These are phyloP conservation scores for Suzukiozyma palmioleophila DNA, from an alignment of 1,139 yeast species.

Conservation along the genomic window DNA sequence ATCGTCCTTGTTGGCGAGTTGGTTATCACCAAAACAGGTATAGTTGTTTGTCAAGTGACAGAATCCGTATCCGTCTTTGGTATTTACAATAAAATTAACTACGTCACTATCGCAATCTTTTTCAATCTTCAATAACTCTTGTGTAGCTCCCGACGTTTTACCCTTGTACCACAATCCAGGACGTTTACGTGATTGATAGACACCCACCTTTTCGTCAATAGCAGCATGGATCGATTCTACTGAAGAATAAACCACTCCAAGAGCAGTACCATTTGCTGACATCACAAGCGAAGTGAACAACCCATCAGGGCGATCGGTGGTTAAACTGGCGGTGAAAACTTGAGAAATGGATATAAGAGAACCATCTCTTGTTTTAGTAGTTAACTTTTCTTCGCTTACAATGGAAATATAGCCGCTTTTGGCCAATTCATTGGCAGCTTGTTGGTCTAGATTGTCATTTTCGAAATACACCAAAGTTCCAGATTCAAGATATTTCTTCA, in stretches of 20 bases:
- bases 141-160: slow-evolving; percentile 92
- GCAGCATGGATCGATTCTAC: slow-evolving; percentile 77
- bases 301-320: slow-evolving; percentile 84
- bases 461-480: slow-evolving; percentile 43
- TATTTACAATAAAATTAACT: slow-evolving; percentile 79
- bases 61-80: slow-evolving; percentile 73
- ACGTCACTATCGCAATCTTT: slow-evolving; percentile 93
- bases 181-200: slow-evolving; percentile 86
- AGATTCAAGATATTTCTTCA: slow-evolving; percentile 19
- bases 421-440: slow-evolving; percentile 27
- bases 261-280: slow-evolving; percentile 55
- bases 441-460: slow-evolving; percentile 18
- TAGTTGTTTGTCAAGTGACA: slow-evolving; percentile 75
- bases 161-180: slow-evolving; percentile 94
- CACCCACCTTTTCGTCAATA: slow-evolving; percentile 77
- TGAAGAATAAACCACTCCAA: slow-evolving; percentile 92
- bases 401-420: slow-evolving; percentile 45
- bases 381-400: slow-evolving; percentile 35
- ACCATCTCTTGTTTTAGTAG: slow-evolving; percentile 32
- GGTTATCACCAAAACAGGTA: slow-evolving; percentile 65
- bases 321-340: slow-evolving; percentile 51
- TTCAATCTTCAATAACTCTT: slow-evolving; percentile 58
- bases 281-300: slow-evolving; percentile 82
- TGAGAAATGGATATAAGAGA: slow-evolving; percentile 45
- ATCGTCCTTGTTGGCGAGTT: slow-evolving; percentile 22